Percentiles rank a stretch among this genome's conserved stretches.
Conservation (phyloP, 345 rosid genomes). For the Euphorbia pulcherrima region DNA sequence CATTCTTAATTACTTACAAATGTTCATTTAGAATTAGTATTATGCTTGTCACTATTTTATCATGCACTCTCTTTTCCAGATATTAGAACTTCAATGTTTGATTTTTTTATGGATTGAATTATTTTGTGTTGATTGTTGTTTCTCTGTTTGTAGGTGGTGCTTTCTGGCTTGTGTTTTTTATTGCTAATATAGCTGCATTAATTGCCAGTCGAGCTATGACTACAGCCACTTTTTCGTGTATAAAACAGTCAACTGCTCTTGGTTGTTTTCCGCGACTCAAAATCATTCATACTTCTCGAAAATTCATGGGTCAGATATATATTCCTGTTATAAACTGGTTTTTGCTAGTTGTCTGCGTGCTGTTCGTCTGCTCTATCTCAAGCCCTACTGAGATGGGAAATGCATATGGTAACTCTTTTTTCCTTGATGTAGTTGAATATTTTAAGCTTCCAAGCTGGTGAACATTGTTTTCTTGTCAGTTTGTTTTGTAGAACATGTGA, state of each 20-base stretch:
- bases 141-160: constrained; percentile 54
- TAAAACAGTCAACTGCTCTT: constrained; percentile 92
- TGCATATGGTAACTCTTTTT: constrained; percentile 77
- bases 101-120: constrained; percentile 7
- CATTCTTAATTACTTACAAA: not conserved
- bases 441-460: not conserved
- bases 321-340: constrained; percentile 99
- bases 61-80: not conserved
- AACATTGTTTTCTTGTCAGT: not conserved
- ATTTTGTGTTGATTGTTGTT: not conserved
- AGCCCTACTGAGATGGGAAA: constrained; percentile 90
- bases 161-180: constrained; percentile 81
- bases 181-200: constrained; percentile 89
- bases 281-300: constrained; percentile 94
- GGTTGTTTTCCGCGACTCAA: constrained; percentile 99
- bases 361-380: constrained; percentile 72
- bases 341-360: constrained; percentile 76
- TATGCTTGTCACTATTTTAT: not conserved
- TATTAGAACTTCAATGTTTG: not conserved
- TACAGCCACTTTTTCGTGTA: constrained; percentile 97
- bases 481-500: not conserved
- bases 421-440: constrained; percentile 2
- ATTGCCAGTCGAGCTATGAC: constrained; percentile 99
- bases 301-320: constrained; percentile 98
- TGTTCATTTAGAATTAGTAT: not conserved